These are phyloP conservation scores for Borealophlyctis nickersoniae DNA, from an alignment of 192 early-diverging fungal genomes.

Conservation along the genomic window DNA sequence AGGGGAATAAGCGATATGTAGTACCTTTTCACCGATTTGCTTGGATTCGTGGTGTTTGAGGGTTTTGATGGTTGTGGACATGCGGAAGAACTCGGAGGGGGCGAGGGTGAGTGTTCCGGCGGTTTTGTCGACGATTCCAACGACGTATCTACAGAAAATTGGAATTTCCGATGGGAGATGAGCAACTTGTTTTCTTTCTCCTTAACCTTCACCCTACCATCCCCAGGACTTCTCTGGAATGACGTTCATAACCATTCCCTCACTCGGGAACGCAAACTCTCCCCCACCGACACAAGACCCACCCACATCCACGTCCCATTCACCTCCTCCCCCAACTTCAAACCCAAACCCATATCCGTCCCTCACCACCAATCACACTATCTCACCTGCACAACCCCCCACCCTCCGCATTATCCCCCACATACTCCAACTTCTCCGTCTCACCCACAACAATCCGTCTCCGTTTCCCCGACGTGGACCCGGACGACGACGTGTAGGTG, in stretches of 20 bases:
- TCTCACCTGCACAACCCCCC: slow-evolving; percentile 15
- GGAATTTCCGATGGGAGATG: too few relatives aligned
- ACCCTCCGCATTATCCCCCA: slow-evolving; percentile 50
- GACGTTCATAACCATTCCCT: neutral
- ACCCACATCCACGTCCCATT: too few relatives aligned
- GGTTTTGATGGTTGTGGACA: slow-evolving; percentile 70
- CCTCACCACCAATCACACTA: neutral
- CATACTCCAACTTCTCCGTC: slow-evolving; percentile 72
- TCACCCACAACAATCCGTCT: slow-evolving; percentile 59
- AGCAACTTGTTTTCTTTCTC: too few relatives aligned
- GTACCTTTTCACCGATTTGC: slow-evolving; percentile 47
- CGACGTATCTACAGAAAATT: slow-evolving; percentile 57
- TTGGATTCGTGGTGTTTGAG: slow-evolving; percentile 48
- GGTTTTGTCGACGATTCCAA: slow-evolving; percentile 75
- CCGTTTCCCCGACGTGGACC: slow-evolving; percentile 21
- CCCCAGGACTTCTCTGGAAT: too few relatives aligned
- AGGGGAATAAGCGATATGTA: neutral
- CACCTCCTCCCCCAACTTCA: neutral
- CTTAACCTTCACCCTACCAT: too few relatives aligned
- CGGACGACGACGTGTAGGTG: slow-evolving; percentile 7
- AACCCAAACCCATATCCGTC: neutral
- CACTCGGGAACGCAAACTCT: neutral
- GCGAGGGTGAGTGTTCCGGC: slow-evolving; percentile 68
- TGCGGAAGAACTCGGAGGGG: slow-evolving; percentile 60
- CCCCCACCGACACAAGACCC: too few relatives aligned